These are phyloP conservation scores for Giardia muris DNA, from an alignment of 208 protist genomes.

Conservation along the genomic window DNA sequence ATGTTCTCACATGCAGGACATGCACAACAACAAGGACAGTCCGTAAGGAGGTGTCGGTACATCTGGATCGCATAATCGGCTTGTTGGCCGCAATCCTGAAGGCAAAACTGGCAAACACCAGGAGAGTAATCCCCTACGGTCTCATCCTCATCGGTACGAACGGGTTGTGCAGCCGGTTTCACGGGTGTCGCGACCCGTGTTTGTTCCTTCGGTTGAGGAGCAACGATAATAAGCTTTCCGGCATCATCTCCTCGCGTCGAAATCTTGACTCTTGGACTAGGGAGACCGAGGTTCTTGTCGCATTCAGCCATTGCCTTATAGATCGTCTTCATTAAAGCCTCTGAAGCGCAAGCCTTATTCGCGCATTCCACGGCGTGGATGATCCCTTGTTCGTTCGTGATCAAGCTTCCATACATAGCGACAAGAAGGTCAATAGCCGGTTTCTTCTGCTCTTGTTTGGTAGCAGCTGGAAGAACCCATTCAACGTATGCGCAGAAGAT, in stretches of 20 bases:
- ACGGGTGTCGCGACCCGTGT: neutral
- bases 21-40: conserved; percentile 3
- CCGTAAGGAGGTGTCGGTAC: neutral
- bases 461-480: neutral
- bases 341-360: neutral
- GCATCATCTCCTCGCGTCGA: neutral
- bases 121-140: neutral
- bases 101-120: conserved; percentile 4
- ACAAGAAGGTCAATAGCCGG: neutral
- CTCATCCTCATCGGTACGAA: neutral
- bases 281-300: neutral
- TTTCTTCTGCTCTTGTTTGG: neutral
- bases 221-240: neutral
- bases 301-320: neutral
- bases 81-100: neutral
- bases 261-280: neutral
- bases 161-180: neutral
- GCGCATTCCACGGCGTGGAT: neutral
- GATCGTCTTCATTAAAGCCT: neutral
- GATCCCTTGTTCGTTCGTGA: neutral
- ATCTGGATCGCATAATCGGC: neutral
- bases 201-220: neutral
- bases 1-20: neutral
- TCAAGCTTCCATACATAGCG: neutral
- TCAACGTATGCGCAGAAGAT: neutral